Percentiles rank a stretch among this genome's conserved stretches.
Evolutionary conservation across 352 stramenopile species (phyloP).

Genomic region (Phytopythium vexans): DNA sequence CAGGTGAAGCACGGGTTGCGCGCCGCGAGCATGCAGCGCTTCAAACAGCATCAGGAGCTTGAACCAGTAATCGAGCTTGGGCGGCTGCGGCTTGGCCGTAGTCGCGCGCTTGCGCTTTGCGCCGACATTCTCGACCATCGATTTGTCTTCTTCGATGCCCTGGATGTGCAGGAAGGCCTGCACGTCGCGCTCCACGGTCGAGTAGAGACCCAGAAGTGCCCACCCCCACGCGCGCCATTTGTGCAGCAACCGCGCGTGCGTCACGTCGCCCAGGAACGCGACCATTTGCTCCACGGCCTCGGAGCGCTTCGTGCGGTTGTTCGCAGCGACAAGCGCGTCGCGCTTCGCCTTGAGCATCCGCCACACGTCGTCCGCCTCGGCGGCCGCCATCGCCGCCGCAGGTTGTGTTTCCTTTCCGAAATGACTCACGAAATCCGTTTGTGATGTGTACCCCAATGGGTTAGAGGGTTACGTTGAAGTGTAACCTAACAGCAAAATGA

Average conservation of each 20-base stretch:
- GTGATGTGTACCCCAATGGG: too few relatives aligned
- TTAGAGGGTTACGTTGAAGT: too few relatives aligned
- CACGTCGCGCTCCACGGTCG: constrained; percentile 46
- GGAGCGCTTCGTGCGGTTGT: constrained; percentile 28
- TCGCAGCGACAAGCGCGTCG: constrained; percentile 41
- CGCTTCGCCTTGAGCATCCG: constrained; percentile 37
- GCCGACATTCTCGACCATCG: background rate
- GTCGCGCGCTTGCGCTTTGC: constrained; percentile 26
- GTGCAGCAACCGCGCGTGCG: constrained; percentile 49
- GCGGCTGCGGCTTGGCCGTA: constrained; percentile 20
- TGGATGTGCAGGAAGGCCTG: constrained; percentile 30
- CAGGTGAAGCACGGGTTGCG: constrained; percentile 56
- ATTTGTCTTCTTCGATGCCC: background rate
- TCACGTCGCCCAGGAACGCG: constrained; percentile 49
- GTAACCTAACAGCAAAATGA: too few relatives aligned
- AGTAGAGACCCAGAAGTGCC: constrained; percentile 46
- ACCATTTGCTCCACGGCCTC: constrained; percentile 34
- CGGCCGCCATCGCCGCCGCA: constrained; percentile 2
- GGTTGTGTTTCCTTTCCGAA: too few relatives aligned
- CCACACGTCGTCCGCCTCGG: constrained; percentile 34
- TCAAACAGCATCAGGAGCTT: constrained; percentile 64
- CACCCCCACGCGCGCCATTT: constrained; percentile 73
- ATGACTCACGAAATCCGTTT: too few relatives aligned
- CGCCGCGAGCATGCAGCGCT: constrained; percentile 41
- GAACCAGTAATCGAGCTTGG: constrained; percentile 48